These are phyloP conservation scores for Backusella australiensis DNA, from an alignment of 192 early-diverging fungal species.

Conservation along the genomic window DNA sequence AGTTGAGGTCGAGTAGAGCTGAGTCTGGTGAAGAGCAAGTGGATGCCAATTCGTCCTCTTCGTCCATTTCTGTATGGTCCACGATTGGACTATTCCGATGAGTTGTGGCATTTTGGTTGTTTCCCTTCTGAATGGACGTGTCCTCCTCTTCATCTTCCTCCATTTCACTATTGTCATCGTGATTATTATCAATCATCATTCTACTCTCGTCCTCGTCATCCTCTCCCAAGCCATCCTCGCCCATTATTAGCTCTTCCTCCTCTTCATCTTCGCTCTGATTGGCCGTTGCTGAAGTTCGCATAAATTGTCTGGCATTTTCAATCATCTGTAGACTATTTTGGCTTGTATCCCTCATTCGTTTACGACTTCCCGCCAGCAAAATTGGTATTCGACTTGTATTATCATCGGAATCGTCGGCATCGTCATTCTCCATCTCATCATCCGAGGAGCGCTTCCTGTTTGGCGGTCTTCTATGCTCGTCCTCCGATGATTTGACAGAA, in stretches of 20 bases:
- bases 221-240: not conserved
- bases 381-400: conserved; percentile 3
- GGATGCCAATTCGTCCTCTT: conserved; percentile 34
- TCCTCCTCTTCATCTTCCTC: conserved; percentile 7
- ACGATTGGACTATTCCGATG: not conserved
- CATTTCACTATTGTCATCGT: conserved; percentile 5
- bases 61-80: conserved; percentile 11
- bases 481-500: not conserved
- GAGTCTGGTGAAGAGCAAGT: conserved; percentile 22
- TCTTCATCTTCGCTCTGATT: conserved; percentile 6
- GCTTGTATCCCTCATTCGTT: conserved; percentile 10
- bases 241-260: not conserved
- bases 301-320: not conserved
- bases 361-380: conserved; percentile 18
- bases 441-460: not conserved
- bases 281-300: not conserved
- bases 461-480: not conserved
- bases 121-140: not conserved
- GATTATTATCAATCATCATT: not conserved
- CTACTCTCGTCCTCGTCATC: not conserved
- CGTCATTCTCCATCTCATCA: not conserved
- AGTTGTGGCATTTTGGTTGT: not conserved
- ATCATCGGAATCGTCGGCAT: conserved; percentile 6
- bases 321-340: not conserved
- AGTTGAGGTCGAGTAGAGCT: not conserved